These are phyloP conservation scores for Pseudotulostoma volvatum DNA, from an alignment of 495 filamentous ascomycete genomes.

Conservation along the genomic window DNA sequence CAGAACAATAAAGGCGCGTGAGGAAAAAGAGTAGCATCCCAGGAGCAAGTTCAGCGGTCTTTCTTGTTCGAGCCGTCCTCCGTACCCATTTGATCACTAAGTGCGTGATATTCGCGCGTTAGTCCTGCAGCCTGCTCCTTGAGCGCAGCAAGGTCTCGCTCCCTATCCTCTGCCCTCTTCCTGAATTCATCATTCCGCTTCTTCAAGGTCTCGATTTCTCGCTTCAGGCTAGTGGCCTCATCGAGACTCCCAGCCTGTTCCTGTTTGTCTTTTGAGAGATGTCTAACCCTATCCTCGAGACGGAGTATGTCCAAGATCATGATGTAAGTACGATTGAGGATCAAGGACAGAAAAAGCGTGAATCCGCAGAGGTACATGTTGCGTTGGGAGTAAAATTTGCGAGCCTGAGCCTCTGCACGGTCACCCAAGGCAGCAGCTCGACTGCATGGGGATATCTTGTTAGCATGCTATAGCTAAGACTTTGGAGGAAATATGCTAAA, in stretches of 20 bases:
- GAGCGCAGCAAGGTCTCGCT: conserved; percentile 60
- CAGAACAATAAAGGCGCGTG: too few relatives aligned
- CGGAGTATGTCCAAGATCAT: conserved; percentile 92
- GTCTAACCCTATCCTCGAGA: conserved; percentile 84
- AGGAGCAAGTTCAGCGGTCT: conserved; percentile 42
- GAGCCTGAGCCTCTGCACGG: conserved; percentile 93
- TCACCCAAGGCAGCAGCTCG: conserved; percentile 67
- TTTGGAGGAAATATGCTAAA: background rate
- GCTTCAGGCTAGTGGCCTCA: conserved; percentile 55
- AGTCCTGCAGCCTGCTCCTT: conserved; percentile 75
- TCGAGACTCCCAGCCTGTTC: conserved; percentile 51
- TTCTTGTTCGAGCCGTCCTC: conserved; percentile 46
- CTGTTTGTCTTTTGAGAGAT: conserved; percentile 61
- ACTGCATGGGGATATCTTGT: conserved; percentile 19
- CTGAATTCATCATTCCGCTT: too few relatives aligned
- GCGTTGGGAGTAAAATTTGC: conserved; percentile 99
- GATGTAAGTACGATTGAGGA: conserved; percentile 96
- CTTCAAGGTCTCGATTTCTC: conserved; percentile 49
- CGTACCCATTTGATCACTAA: conserved; percentile 59
- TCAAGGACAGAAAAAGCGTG: conserved; percentile 94
- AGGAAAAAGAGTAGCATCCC: too few relatives aligned
- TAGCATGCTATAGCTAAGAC: conserved; percentile 9
- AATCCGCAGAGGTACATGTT: conserved; percentile 99
- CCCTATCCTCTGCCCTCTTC: conserved; percentile 51
- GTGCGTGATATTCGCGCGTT: conserved; percentile 59